Evolutionary conservation across 2,329 filamentous ascomycete genomes (phyloP).

Genomic region (Aspergillus nomiae): DNA sequence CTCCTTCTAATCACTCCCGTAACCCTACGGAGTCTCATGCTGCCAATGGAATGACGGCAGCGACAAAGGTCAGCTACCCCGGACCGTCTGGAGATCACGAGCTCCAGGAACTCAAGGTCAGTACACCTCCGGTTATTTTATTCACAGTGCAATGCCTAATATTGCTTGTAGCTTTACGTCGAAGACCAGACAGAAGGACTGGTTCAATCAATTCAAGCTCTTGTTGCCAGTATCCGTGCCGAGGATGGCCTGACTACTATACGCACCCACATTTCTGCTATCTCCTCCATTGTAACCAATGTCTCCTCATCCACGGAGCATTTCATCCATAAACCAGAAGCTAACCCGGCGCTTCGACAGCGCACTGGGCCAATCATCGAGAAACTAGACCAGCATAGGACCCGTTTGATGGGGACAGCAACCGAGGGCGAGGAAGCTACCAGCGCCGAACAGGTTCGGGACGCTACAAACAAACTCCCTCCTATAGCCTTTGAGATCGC

Average conservation of each 20-base stretch:
- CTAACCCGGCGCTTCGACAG: conserved; percentile 52
- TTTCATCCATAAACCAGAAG: conserved; percentile 52
- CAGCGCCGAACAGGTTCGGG: conserved; percentile 51
- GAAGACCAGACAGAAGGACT: conserved; percentile 80
- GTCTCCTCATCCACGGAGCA: conserved; percentile 68
- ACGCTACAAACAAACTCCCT: conserved; percentile 71
- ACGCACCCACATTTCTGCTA: conserved; percentile 68
- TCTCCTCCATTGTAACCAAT: conserved; percentile 69
- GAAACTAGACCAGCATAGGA: conserved; percentile 62
- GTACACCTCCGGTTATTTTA: conserved; percentile 7
- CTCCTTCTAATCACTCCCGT: conserved; percentile 53
- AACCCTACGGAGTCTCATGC: conserved; percentile 35
- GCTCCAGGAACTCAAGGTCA: conserved; percentile 64
- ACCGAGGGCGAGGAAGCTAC: conserved; percentile 63
- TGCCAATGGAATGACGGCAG: conserved; percentile 31
- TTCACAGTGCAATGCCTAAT: conserved; percentile 16
- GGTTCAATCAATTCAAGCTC: conserved; percentile 77
- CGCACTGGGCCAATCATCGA: conserved; percentile 44
- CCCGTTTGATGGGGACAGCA: conserved; percentile 65
- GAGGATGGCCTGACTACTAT: conserved; percentile 67
- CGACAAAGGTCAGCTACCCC: conserved; percentile 43
- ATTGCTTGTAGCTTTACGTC: conserved; percentile 65
- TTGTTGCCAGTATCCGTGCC: conserved; percentile 71
- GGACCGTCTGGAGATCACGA: conserved; percentile 48
- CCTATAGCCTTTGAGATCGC: conserved; percentile 87